A percentile compares a stretch with the other conserved stretches of the same genome.
Evolutionary conservation across 148 eudicot species (phyloP).

Genomic region (Vaccinium darrowii): DNA sequence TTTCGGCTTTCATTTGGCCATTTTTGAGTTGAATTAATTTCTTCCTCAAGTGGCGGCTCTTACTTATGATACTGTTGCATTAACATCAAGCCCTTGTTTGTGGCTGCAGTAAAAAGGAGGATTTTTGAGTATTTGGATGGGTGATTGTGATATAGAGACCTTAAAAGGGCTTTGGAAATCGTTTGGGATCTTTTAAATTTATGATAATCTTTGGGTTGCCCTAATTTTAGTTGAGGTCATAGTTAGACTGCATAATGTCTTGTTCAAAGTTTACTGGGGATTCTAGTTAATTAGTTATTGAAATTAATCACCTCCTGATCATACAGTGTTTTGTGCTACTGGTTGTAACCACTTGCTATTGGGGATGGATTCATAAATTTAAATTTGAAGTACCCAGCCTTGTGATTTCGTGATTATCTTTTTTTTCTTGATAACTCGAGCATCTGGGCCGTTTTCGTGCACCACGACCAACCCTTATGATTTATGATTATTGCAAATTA

Average conservation of each 20-base stretch:
- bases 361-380: neutral
- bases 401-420: neutral
- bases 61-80: neutral
- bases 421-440: no score
- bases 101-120: neutral
- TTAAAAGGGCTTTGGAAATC: no score
- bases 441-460: no score
- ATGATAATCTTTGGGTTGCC: neutral
- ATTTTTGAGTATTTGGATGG: neutral
- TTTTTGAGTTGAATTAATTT: neutral
- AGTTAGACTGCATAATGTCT: neutral
- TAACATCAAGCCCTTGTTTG: neutral
- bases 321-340: slow-evolving; percentile 8
- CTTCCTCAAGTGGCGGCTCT: neutral
- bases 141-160: neutral
- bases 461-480: no score
- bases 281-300: neutral
- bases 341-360: slow-evolving; percentile 11
- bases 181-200: no score
- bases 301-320: neutral
- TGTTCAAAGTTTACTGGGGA: neutral
- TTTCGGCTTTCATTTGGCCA: neutral
- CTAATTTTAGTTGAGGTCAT: neutral
- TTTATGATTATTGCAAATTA: neutral
- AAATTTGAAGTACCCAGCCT: neutral